Conservation (phyloP, 495 filamentous ascomycete species). For the Penicillium nucicola region DNA sequence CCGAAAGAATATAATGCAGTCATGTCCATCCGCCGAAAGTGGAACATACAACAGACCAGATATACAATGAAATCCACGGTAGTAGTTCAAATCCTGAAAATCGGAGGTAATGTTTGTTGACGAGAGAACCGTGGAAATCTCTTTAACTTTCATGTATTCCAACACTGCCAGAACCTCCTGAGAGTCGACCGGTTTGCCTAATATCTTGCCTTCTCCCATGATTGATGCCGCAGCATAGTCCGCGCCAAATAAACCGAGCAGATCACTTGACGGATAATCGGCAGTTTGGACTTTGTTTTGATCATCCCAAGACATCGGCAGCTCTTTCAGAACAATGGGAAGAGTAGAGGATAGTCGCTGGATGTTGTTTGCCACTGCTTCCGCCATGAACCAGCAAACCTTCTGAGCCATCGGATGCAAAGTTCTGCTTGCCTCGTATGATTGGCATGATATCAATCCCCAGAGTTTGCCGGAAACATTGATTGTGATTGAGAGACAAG, state of each 20-base stretch:
- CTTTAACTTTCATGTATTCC: slow-evolving; percentile 73
- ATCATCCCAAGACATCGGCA: neutral
- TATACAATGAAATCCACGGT: slow-evolving; percentile 70
- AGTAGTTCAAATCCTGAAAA: slow-evolving; percentile 76
- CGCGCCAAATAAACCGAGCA: slow-evolving; percentile 40
- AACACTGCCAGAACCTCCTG: slow-evolving; percentile 78
- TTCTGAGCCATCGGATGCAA: slow-evolving; percentile 83
- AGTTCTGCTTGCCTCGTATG: slow-evolving; percentile 71
- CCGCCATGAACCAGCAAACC: slow-evolving; percentile 77
- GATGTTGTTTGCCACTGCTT: slow-evolving; percentile 78
- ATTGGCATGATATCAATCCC: slow-evolving; percentile 83
- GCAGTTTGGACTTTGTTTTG: neutral
- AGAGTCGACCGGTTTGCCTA: slow-evolving; percentile 68
- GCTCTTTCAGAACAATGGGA: slow-evolving; percentile 51
- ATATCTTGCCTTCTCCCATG: slow-evolving; percentile 75
- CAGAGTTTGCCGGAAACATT: slow-evolving; percentile 80
- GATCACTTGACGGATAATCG: slow-evolving; percentile 10
- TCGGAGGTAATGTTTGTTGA: slow-evolving; percentile 70
- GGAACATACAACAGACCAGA: slow-evolving; percentile 78
- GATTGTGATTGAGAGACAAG: slow-evolving; percentile 89
- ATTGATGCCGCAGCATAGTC: slow-evolving; percentile 81
- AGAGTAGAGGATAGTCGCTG: slow-evolving; percentile 81
- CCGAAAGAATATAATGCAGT: slow-evolving; percentile 87
- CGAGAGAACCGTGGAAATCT: slow-evolving; percentile 66
- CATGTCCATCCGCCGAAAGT: slow-evolving; percentile 63